A percentile compares a stretch with the other conserved stretches of the same genome.
These are phyloP conservation scores for Citrus sinensis DNA, from an alignment of 345 rosid genomes.

Conservation along the genomic window DNA sequence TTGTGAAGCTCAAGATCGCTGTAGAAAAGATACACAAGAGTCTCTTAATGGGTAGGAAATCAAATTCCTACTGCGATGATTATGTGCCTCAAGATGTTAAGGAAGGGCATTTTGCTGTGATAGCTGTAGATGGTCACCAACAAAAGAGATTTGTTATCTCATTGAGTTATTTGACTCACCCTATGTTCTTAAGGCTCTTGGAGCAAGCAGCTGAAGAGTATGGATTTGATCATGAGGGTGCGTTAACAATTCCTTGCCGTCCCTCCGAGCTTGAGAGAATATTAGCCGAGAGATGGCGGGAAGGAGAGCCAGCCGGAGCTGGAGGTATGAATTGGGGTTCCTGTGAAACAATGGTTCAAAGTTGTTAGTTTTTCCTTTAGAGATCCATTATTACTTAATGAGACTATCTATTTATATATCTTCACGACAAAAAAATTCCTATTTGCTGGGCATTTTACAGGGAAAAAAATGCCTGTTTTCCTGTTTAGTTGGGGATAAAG, in stretches of 20 bases:
- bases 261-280: conserved; percentile 36
- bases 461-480: too few relatives aligned
- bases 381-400: too few relatives aligned
- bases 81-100: conserved; percentile 29
- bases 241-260: conserved; percentile 41
- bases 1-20: conserved; percentile 34
- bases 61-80: conserved; percentile 9
- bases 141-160: conserved; percentile 29
- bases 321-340: neutral
- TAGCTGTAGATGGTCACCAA: conserved; percentile 17
- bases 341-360: neutral
- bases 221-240: conserved; percentile 39
- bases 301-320: neutral
- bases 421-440: too few relatives aligned
- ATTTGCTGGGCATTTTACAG: too few relatives aligned
- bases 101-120: conserved; percentile 29
- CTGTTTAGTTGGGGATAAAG: too few relatives aligned
- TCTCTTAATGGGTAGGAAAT: conserved; percentile 21
- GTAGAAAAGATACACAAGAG: conserved; percentile 31
- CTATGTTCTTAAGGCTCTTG: conserved; percentile 29
- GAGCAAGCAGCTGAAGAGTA: conserved; percentile 42
- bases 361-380: neutral
- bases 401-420: too few relatives aligned
- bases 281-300: conserved; percentile 22
- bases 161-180: conserved; percentile 23